A percentile compares a stretch with the other conserved stretches of the same genome.
Evolutionary conservation across 2,329 filamentous ascomycete species (phyloP).

Genomic region (Macroventuria anomochaeta): DNA sequence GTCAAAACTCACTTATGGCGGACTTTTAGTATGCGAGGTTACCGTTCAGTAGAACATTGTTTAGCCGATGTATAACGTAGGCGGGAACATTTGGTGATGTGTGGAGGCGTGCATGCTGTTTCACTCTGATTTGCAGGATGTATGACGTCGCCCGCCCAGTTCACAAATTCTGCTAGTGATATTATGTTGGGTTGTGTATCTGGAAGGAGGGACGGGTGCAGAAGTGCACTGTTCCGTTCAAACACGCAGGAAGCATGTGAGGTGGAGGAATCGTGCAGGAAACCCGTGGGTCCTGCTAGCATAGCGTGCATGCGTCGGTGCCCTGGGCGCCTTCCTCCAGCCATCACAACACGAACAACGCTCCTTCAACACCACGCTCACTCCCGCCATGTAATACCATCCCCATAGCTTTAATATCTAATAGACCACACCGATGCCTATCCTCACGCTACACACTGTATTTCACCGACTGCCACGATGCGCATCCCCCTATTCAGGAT

Average conservation of each 20-base stretch:
- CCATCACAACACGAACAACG: conserved; percentile 16
- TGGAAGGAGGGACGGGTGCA: background rate
- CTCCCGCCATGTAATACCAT: conserved; percentile 27
- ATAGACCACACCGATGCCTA: conserved; percentile 34
- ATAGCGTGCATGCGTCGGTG: conserved; percentile 30
- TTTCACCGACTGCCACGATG: conserved; percentile 34
- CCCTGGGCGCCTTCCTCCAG: conserved; percentile 26
- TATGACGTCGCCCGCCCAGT: background rate
- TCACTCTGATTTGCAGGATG: background rate
- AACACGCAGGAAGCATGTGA: background rate
- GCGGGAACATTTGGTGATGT: background rate
- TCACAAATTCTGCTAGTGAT: background rate
- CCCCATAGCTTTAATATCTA: conserved; percentile 32
- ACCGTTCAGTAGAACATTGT: conserved; percentile 8
- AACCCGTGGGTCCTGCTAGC: conserved; percentile 25
- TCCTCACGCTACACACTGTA: conserved; percentile 8
- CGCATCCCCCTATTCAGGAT: conserved; percentile 72
- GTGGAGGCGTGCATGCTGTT: background rate
- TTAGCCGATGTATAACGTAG: background rate
- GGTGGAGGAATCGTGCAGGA: conserved; percentile 3
- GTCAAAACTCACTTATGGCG: background rate
- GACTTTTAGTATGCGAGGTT: conserved; percentile 2
- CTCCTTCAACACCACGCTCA: conserved; percentile 21
- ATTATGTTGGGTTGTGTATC: background rate
- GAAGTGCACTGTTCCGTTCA: background rate